Conservation (phyloP, 257 asterid species). For the Nicotiana tabacum region DNA sequence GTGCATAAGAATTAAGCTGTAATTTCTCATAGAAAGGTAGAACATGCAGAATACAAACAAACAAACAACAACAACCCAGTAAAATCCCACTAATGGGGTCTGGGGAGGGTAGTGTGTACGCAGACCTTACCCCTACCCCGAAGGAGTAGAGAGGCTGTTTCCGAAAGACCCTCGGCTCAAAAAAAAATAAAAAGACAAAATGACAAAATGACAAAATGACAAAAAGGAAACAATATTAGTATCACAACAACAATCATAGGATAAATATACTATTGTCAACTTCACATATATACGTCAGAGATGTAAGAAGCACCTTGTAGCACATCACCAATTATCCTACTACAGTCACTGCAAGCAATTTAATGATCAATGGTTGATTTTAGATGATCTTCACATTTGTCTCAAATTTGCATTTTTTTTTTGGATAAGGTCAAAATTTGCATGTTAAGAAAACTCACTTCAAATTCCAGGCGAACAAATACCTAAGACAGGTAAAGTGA, state of each 20-base stretch:
- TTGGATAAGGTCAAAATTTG: too few species aligned
- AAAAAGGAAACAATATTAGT: too few species aligned
- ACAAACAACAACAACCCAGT: too few species aligned
- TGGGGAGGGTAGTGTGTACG: too few species aligned
- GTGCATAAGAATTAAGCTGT: not conserved
- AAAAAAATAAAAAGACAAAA: too few species aligned
- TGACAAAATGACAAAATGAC: too few species aligned
- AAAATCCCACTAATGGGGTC: too few species aligned
- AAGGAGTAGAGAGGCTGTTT: too few species aligned
- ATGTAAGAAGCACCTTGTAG: not conserved
- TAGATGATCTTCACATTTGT: not conserved
- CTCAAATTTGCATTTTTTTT: not conserved
- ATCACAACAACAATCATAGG: too few species aligned
- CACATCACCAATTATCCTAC: not conserved
- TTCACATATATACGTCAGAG: not conserved
- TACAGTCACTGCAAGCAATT: not conserved
- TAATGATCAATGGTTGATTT: not conserved
- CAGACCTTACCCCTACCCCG: too few species aligned
- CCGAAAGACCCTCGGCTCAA: too few species aligned
- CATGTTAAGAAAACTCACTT: not conserved
- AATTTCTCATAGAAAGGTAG: not conserved
- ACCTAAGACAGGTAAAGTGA: conserved; percentile 1
- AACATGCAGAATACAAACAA: not conserved
- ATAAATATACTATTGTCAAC: not conserved
- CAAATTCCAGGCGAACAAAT: not conserved